phyloP scores from a whole-genome alignment of 768 basidiomycete genomes.

The Austroboletus eburneus region DNA sequence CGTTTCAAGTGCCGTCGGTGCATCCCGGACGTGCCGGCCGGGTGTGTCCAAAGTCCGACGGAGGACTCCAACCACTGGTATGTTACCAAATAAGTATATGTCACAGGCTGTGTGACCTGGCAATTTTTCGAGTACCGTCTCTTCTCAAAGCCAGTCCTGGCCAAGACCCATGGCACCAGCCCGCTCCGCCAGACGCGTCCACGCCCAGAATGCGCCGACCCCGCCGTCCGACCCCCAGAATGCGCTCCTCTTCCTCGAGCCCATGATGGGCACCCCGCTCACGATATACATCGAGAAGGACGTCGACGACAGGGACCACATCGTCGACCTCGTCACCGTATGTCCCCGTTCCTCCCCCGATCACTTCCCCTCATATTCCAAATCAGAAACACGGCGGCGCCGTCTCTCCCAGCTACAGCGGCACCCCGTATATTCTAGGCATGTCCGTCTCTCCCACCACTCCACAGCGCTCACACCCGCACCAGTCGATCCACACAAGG shows the following conservation, averaged over 20 bases:
- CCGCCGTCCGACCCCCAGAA: conserved; percentile 34
- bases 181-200: conserved; percentile 54
- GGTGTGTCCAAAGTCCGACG: conserved; percentile 20
- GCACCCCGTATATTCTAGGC: conserved; percentile 79
- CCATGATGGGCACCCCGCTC: conserved; percentile 75
- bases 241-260: conserved; percentile 67
- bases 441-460: conserved; percentile 20
- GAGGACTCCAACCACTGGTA: conserved; percentile 27
- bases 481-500: conserved; percentile 72
- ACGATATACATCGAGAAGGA: conserved; percentile 78
- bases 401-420: conserved; percentile 71
- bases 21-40: conserved; percentile 6
- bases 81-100: neutral
- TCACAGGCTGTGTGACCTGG: conserved; percentile 17
- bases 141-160: conserved; percentile 25
- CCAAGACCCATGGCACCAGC: conserved; percentile 81
- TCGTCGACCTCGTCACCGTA: conserved; percentile 65
- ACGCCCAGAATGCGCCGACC: conserved; percentile 29
- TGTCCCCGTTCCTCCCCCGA: conserved; percentile 28
- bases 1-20: too few species aligned
- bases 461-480: conserved; percentile 2
- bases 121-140: conserved; percentile 15
- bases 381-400: conserved; percentile 80
- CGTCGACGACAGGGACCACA: conserved; percentile 60
- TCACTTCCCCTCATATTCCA: conserved; percentile 8